Evolutionary conservation across 306 rosid genomes (phyloP).

Genomic region (Argentina anserina): DNA sequence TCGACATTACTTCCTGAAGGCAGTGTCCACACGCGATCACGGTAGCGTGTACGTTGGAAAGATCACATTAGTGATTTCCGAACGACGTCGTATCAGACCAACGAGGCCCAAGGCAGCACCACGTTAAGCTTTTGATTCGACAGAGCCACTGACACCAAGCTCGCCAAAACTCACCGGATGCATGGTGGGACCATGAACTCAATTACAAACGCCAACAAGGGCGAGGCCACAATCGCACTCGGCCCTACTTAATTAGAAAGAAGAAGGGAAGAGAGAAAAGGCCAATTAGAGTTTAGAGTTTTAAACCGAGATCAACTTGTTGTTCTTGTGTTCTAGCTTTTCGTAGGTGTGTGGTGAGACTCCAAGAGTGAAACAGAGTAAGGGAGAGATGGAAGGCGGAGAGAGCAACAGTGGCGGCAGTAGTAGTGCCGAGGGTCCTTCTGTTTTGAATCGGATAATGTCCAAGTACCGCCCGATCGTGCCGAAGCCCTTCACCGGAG

Average conservation of each 20-base stretch:
- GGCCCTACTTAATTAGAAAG: not conserved
- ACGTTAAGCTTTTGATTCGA: not conserved
- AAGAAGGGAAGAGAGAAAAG: not conserved
- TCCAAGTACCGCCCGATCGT: constrained; percentile 77
- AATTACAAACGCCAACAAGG: not conserved
- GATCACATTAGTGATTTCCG: too few relatives aligned
- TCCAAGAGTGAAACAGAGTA: not conserved
- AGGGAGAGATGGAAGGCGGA: not conserved
- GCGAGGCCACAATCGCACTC: not conserved
- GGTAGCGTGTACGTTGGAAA: too few relatives aligned
- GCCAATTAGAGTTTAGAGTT: too few relatives aligned
- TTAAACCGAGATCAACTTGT: too few relatives aligned
- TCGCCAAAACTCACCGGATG: not conserved
- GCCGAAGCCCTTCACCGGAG: constrained; percentile 50
- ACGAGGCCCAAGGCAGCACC: not conserved
- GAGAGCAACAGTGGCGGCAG: not conserved
- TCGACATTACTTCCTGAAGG: not conserved
- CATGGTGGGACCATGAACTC: not conserved
- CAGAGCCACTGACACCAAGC: not conserved
- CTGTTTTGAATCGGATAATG: constrained; percentile 30
- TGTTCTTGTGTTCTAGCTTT: too few relatives aligned
- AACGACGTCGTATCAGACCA: not conserved
- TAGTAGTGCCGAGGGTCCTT: not conserved
- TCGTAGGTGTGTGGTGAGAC: not conserved
- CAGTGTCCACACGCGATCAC: not conserved